These are phyloP conservation scores for Vachellia collinsii DNA, from an alignment of 306 rosid species.

Conservation along the genomic window DNA sequence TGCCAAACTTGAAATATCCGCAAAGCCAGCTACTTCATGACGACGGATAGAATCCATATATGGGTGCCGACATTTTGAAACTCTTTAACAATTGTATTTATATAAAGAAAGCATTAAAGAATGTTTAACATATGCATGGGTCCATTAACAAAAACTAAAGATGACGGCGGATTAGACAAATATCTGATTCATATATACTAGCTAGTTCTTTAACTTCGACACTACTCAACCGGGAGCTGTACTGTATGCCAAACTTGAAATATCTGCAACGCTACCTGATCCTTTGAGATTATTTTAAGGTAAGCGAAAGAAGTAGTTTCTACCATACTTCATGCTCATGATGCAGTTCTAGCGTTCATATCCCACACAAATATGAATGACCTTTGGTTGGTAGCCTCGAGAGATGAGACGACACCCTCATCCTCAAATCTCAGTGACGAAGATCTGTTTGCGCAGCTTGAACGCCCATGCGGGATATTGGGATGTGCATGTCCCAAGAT, in stretches of 20 bases:
- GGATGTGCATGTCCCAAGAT: neutral
- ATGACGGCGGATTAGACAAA: too few relatives aligned
- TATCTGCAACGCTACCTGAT: neutral
- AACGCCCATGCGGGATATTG: neutral
- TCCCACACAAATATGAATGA: neutral
- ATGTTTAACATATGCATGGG: neutral
- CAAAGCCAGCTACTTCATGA: too few relatives aligned
- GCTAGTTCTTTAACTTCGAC: too few relatives aligned
- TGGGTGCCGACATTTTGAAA: too few relatives aligned
- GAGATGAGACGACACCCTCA: neutral
- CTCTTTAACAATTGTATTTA: too few relatives aligned
- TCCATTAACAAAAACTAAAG: too few relatives aligned
- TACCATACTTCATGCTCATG: too few relatives aligned
- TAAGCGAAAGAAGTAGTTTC: neutral
- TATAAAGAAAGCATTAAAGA: too few relatives aligned
- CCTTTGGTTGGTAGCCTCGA: neutral
- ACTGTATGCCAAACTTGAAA: neutral
- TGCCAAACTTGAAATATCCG: too few relatives aligned
- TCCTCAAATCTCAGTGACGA: neutral
- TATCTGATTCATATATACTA: too few relatives aligned
- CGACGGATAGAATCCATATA: too few relatives aligned
- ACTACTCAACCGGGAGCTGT: too few relatives aligned
- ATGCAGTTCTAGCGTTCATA: neutral
- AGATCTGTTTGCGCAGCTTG: neutral
- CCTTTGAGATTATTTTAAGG: neutral